phyloP scores from a whole-genome alignment of 352 stramenopile genomes.

The Pythium sukuiense region DNA sequence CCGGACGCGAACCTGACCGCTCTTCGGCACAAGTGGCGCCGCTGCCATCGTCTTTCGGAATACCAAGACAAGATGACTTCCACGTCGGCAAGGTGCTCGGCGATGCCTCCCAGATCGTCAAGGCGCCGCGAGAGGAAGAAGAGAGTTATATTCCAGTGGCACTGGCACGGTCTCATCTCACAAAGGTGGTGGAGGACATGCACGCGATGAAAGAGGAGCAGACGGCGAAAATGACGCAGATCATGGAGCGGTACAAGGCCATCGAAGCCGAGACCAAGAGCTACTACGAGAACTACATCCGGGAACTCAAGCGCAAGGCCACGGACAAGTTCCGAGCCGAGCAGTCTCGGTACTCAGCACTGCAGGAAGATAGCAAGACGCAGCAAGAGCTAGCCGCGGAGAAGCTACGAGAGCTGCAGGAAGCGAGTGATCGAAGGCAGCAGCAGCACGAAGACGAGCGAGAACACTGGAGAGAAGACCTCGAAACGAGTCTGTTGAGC shows the following conservation, averaged over 20 bases:
- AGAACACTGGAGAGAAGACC: constrained; percentile 30
- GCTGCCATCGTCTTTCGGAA: constrained; percentile 1
- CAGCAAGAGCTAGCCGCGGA: constrained; percentile 12
- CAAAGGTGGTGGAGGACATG: constrained; percentile 77
- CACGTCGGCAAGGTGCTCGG: constrained; percentile 50
- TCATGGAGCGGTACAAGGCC: constrained; percentile 51
- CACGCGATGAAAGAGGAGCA: constrained; percentile 75
- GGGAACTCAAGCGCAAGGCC: constrained; percentile 41
- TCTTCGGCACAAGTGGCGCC: constrained; percentile 12
- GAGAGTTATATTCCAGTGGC: constrained; percentile 75
- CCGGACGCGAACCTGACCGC: constrained; percentile 1
- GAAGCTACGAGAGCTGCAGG: constrained; percentile 18
- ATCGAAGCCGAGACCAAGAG: constrained; percentile 59
- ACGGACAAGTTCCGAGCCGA: constrained; percentile 34
- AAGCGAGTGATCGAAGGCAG: constrained; percentile 26
- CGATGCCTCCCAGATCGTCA: constrained; percentile 13
- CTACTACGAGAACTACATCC: constrained; percentile 58
- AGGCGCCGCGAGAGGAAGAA: constrained; percentile 33
- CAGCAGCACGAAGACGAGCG: constrained; percentile 29
- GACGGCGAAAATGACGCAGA: constrained; percentile 41
- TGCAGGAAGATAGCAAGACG: constrained; percentile 32
- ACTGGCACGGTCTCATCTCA: constrained; percentile 55
- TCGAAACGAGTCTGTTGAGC: constrained; percentile 41
- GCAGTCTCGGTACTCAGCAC: constrained; percentile 27
- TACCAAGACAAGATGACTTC: constrained; percentile 28